These are phyloP conservation scores for Rhinocladiella mackenziei DNA, from an alignment of 2,329 filamentous ascomycete species.

Conservation along the genomic window DNA sequence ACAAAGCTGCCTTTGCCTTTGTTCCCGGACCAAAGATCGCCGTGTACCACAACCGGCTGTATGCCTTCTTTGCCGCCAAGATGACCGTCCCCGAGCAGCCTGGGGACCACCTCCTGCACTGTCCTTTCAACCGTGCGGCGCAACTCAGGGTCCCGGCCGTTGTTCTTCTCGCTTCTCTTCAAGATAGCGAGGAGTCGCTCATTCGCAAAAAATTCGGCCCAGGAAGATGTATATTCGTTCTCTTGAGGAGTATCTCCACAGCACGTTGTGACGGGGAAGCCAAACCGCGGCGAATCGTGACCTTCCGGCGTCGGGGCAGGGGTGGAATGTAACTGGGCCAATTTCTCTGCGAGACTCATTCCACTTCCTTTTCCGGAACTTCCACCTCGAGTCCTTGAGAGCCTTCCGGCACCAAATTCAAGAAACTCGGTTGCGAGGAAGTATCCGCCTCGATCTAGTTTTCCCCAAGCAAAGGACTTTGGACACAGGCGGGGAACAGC, in stretches of 20 bases:
- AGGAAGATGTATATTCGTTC: conserved; percentile 67
- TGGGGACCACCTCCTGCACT: conserved; percentile 64
- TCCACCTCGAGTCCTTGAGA: conserved; percentile 28
- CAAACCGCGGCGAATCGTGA: conserved; percentile 62
- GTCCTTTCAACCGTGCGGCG: conserved; percentile 61
- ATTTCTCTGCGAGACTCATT: conserved; percentile 65
- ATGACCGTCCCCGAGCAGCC: conserved; percentile 66
- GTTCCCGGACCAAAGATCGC: conserved; percentile 93
- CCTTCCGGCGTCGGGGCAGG: conserved; percentile 63
- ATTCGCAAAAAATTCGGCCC: conserved; percentile 82
- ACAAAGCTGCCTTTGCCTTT: conserved; percentile 63
- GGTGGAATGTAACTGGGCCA: conserved; percentile 73
- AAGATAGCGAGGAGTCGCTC: conserved; percentile 67
- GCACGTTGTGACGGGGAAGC: conserved; percentile 79
- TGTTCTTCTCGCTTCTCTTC: conserved; percentile 52
- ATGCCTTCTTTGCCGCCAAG: conserved; percentile 58
- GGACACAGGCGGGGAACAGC: conserved; percentile 73
- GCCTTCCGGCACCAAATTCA: conserved; percentile 49
- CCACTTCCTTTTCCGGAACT: conserved; percentile 48
- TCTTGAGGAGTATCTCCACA: conserved; percentile 81
- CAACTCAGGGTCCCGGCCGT: conserved; percentile 64
- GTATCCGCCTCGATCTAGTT: conserved; percentile 45
- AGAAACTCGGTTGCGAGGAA: conserved; percentile 75
- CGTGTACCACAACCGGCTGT: conserved; percentile 77
- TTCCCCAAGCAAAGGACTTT: conserved; percentile 67